Evolutionary conservation across 1,139 yeast species (phyloP).

Genomic region (Pichia sp.): DNA sequence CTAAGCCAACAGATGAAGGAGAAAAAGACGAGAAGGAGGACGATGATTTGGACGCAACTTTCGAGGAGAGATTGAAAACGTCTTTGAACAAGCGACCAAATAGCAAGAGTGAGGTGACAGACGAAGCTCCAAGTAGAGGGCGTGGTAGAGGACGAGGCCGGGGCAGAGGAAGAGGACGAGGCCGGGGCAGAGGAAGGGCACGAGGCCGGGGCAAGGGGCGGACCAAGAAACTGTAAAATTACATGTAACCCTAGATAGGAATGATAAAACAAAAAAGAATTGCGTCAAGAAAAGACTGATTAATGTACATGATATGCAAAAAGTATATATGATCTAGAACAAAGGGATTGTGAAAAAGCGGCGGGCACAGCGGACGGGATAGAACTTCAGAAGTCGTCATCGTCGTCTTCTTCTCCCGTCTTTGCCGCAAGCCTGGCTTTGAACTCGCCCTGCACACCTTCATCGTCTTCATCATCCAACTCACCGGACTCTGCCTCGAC

Average conservation of each 20-base stretch:
- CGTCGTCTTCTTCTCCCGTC: slow-evolving; percentile 10
- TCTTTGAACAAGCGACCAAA: neutral
- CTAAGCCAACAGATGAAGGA: too few relatives aligned
- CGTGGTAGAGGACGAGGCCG: slow-evolving; percentile 9
- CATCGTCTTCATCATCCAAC: slow-evolving; percentile 31
- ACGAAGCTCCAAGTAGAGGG: neutral
- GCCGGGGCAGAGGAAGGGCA: slow-evolving; percentile 12
- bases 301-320: neutral
- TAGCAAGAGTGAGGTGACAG: neutral
- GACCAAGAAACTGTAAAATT: neutral
- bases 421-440: slow-evolving; percentile 6
- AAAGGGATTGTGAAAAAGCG: neutral
- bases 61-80: slow-evolving; percentile 5
- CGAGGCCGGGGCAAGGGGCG: slow-evolving; percentile 7
- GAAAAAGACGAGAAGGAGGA: neutral
- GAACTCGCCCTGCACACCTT: slow-evolving; percentile 22
- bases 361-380: neutral
- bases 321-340: neutral
- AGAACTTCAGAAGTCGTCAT: neutral
- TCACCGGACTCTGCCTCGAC: slow-evolving; percentile 32
- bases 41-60: neutral
- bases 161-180: slow-evolving; percentile 12
- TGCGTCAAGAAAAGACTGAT: neutral
- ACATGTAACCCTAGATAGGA: neutral
- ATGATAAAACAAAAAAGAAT: neutral